These are phyloP conservation scores for Tritrichomonas foetus DNA, from an alignment of 208 protist genomes.

Conservation along the genomic window DNA sequence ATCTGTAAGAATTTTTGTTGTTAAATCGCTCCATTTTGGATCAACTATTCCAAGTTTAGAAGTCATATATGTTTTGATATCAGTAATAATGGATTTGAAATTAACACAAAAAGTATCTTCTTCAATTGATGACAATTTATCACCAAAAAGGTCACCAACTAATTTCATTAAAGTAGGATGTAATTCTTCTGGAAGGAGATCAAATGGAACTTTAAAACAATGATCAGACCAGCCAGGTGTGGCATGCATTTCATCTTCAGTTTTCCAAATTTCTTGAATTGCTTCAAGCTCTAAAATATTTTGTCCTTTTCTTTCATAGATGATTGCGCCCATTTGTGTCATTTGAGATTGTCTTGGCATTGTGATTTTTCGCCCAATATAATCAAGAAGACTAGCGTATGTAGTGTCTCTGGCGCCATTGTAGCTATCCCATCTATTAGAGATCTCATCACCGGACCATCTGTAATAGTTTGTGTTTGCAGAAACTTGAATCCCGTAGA, in stretches of 20 bases:
- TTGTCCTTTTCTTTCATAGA: not conserved
- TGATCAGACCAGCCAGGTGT: not conserved
- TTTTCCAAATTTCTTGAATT: not conserved
- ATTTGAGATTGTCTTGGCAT: not conserved
- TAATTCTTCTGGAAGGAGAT: not conserved
- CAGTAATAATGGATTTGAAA: not conserved
- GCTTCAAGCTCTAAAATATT: not conserved
- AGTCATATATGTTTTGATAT: not conserved
- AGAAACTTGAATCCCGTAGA: not conserved
- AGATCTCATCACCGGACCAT: not conserved
- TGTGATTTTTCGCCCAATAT: not conserved
- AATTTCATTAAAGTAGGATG: not conserved
- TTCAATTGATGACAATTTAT: not conserved
- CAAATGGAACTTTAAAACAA: not conserved
- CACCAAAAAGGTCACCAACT: too few species aligned
- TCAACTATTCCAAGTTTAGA: not conserved
- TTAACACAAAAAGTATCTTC: not conserved
- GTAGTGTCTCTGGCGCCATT: not conserved
- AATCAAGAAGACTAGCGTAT: not conserved
- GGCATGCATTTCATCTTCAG: not conserved
- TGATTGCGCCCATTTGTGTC: not conserved
- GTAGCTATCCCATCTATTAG: not conserved
- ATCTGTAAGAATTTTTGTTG: not conserved
- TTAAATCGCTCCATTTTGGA: not conserved
- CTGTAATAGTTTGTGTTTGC: not conserved